Conservation (phyloP, 2,329 filamentous ascomycete species). For the Paecilomyces sp. region DNA sequence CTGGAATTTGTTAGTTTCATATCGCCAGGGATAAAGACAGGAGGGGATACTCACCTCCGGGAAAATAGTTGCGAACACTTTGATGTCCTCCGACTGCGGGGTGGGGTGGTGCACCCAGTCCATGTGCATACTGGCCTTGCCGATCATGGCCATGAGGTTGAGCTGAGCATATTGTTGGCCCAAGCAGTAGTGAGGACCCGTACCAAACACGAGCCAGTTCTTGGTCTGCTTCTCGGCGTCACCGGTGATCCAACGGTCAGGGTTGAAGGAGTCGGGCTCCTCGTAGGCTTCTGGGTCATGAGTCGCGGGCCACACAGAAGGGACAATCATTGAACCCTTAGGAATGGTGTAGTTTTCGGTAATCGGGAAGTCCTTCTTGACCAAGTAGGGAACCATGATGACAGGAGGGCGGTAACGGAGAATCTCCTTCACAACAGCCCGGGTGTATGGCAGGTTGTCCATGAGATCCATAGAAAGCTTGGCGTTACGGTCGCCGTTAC, state of each 20-base stretch:
- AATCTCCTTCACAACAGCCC: conserved; percentile 83
- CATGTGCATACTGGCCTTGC: conserved; percentile 78
- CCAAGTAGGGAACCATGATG: conserved; percentile 91
- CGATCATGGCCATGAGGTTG: conserved; percentile 82
- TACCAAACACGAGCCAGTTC: conserved; percentile 96
- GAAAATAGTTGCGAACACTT: conserved; percentile 98
- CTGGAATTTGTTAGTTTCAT: conserved; percentile 38
- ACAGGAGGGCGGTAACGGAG: conserved; percentile 93
- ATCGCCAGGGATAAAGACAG: conserved; percentile 2
- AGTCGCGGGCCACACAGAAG: conserved; percentile 81
- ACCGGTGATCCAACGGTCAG: conserved; percentile 84
- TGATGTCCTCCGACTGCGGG: conserved; percentile 81
- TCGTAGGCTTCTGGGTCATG: conserved; percentile 90
- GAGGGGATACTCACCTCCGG: conserved; percentile 62
- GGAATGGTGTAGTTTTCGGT: conserved; percentile 82
- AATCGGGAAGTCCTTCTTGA: conserved; percentile 92
- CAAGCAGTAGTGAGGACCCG: conserved; percentile 91
- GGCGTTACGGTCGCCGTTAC: conserved; percentile 66
- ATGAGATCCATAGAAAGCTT: conserved; percentile 75
- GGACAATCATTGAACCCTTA: conserved; percentile 92
- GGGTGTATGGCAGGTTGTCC: conserved; percentile 82
- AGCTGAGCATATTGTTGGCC: conserved; percentile 87
- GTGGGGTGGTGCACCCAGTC: conserved; percentile 90
- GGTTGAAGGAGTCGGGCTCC: conserved; percentile 81
- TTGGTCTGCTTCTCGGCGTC: conserved; percentile 86